Percentiles rank a stretch among this genome's conserved stretches.
Evolutionary conservation across 768 basidiomycete genomes (phyloP).

Genomic region (Nidularia pulvinata): DNA sequence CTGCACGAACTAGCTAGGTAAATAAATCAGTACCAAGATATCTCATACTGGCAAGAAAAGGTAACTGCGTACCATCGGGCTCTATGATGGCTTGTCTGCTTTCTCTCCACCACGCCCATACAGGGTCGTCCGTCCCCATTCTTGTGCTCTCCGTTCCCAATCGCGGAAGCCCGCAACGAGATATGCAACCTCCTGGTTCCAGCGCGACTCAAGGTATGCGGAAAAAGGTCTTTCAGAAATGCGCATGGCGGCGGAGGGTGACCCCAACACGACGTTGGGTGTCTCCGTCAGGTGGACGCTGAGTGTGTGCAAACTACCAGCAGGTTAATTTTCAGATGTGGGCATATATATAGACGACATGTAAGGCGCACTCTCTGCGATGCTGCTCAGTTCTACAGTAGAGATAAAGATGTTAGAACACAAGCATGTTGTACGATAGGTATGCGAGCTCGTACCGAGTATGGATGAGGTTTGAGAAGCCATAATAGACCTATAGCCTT

Average conservation of each 20-base stretch:
- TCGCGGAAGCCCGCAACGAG: constrained; percentile 39
- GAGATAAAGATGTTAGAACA: constrained; percentile 1
- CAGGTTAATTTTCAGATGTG: neutral
- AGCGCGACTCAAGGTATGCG: constrained; percentile 47
- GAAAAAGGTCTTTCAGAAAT: constrained; percentile 43
- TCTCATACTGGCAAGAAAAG: no score
- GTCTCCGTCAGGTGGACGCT: constrained; percentile 51
- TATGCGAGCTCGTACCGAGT: constrained; percentile 34
- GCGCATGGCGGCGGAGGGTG: constrained; percentile 53
- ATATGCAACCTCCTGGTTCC: constrained; percentile 57
- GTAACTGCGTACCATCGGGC: neutral
- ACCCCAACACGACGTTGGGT: constrained; percentile 43
- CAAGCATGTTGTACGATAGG: neutral
- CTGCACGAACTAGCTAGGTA: no score
- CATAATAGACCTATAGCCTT: constrained; percentile 59
- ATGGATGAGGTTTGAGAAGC: constrained; percentile 65
- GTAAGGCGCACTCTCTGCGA: constrained; percentile 47
- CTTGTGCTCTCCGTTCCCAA: constrained; percentile 44
- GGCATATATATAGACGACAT: neutral
- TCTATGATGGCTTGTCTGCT: neutral
- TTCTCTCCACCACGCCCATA: constrained; percentile 29
- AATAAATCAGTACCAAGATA: no score
- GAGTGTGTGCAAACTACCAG: constrained; percentile 43
- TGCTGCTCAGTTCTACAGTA: constrained; percentile 51
- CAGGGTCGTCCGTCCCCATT: constrained; percentile 44